phyloP scores from a whole-genome alignment of 768 basidiomycete species.

The Tricholoma sp. region DNA sequence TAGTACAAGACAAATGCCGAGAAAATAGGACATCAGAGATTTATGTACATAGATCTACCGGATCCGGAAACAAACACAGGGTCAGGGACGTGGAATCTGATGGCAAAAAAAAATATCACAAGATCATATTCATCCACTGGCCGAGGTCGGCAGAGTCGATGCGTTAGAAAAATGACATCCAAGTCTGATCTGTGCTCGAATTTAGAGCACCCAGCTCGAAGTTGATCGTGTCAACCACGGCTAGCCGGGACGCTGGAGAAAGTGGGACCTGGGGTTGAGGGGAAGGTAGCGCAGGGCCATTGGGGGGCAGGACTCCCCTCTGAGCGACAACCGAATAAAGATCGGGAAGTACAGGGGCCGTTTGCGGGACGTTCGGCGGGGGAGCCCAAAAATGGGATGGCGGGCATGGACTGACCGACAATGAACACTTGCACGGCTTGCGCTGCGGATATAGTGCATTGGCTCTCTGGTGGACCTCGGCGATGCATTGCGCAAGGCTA shows the following conservation, averaged over 20 bases:
- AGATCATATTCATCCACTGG: neutral
- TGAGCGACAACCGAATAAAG: constrained; percentile 27
- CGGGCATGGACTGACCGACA: constrained; percentile 25
- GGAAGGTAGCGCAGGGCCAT: neutral
- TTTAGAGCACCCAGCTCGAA: constrained; percentile 46
- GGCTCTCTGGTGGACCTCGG: constrained; percentile 42
- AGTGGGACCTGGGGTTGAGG: constrained; percentile 17
- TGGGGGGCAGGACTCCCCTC: constrained; percentile 20
- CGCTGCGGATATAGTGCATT: constrained; percentile 37
- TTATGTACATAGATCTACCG: neutral
- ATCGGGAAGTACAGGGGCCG: constrained; percentile 36
- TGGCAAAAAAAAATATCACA: constrained; percentile 4
- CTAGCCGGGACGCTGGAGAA: constrained; percentile 33
- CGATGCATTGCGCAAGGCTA: constrained; percentile 41
- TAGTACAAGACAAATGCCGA: neutral
- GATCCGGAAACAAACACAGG: neutral
- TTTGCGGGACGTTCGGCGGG: constrained; percentile 27
- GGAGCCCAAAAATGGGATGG: constrained; percentile 44
- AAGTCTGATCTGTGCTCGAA: constrained; percentile 35
- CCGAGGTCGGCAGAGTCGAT: neutral
- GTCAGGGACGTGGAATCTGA: neutral
- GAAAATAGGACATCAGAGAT: neutral
- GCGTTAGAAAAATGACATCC: constrained; percentile 44
- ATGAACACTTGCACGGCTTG: constrained; percentile 40
- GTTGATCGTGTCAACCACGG: constrained; percentile 39